These are phyloP conservation scores for Neonectria faginata DNA, from an alignment of 2,329 filamentous ascomycete species.

Conservation along the genomic window DNA sequence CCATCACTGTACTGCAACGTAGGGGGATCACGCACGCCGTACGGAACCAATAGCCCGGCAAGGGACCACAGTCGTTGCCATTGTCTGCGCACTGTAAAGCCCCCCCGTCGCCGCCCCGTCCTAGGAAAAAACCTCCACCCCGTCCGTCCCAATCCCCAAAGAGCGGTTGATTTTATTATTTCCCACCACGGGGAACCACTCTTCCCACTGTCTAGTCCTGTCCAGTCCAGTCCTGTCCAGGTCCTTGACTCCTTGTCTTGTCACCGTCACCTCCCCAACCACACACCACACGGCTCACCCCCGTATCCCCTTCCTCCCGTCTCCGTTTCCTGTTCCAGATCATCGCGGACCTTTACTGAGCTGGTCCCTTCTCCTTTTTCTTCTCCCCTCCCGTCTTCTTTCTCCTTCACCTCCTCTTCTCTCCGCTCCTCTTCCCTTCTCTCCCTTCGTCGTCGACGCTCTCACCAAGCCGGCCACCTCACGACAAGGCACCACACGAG, in stretches of 20 bases:
- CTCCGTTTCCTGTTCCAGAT: constrained; percentile 43
- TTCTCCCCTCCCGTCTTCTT: constrained; percentile 33
- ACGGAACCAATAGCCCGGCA: constrained; percentile 14
- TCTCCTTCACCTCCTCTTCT: constrained; percentile 29
- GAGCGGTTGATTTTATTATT: constrained; percentile 27
- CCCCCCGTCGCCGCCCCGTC: constrained; percentile 8
- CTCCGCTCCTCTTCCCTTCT: constrained; percentile 28
- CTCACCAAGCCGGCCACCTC: constrained; percentile 13
- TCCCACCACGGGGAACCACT: constrained; percentile 42
- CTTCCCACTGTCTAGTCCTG: constrained; percentile 21
- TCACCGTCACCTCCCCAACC: constrained; percentile 24
- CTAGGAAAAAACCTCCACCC: constrained; percentile 41
- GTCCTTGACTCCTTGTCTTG: constrained; percentile 17
- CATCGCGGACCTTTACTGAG: constrained; percentile 42
- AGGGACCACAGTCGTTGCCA: constrained; percentile 16
- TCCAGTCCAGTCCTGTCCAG: constrained; percentile 14
- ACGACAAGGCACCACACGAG: constrained; percentile 23
- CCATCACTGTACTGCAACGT: neutral
- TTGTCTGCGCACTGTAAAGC: constrained; percentile 13
- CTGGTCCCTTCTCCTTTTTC: constrained; percentile 30
- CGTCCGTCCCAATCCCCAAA: constrained; percentile 23
- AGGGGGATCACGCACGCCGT: constrained; percentile 4
- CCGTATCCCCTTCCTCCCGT: constrained; percentile 41
- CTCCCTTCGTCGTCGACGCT: constrained; percentile 23
- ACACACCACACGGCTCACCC: constrained; percentile 36